These are phyloP conservation scores for Vanilla planifolia DNA, from an alignment of 106 monocot genomes.

Conservation along the genomic window DNA sequence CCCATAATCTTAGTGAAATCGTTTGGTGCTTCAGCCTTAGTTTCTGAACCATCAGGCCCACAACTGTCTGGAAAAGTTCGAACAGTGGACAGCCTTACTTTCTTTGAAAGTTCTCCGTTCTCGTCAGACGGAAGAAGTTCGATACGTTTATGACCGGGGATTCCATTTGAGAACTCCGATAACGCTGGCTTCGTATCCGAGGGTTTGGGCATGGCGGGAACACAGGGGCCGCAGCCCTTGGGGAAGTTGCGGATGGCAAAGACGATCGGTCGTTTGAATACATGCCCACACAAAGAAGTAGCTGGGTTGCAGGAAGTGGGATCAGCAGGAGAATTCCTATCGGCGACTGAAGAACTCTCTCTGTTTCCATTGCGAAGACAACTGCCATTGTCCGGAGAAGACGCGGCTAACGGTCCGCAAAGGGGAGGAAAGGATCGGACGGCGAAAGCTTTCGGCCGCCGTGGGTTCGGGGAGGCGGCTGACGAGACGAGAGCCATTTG, in stretches of 20 bases:
- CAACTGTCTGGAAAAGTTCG: too few species aligned
- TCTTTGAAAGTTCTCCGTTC: too few species aligned
- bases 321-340: neutral
- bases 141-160: too few species aligned
- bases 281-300: neutral
- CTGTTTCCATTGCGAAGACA: neutral
- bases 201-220: neutral
- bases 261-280: neutral
- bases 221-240: conserved; percentile 2
- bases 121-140: too few species aligned
- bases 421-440: neutral
- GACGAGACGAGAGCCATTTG: neutral
- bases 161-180: too few species aligned
- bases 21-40: too few species aligned
- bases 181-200: too few species aligned
- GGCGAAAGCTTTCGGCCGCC: conserved; percentile 4
- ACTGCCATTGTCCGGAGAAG: too few species aligned
- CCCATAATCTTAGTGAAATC: too few species aligned
- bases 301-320: neutral
- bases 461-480: neutral
- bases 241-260: conserved; percentile 5
- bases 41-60: too few species aligned
- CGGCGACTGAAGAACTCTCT: neutral
- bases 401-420: neutral
- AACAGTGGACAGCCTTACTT: too few species aligned